Conservation (phyloP, 2,329 filamentous ascomycete genomes). For the Arachnomyces sp. region DNA sequence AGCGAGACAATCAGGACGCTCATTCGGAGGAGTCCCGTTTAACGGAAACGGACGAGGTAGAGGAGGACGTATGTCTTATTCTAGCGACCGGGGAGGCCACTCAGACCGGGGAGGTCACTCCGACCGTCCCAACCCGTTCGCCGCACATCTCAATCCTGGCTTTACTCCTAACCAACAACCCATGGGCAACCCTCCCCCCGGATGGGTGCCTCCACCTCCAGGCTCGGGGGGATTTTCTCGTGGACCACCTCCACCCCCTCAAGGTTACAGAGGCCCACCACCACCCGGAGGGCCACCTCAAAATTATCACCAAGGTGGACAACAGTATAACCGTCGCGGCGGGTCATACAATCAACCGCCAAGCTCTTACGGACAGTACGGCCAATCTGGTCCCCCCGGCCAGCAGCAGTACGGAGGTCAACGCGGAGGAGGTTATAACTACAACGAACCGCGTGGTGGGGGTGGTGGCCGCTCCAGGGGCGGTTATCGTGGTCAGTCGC, state of each 20-base stretch:
- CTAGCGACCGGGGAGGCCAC: conserved; percentile 23
- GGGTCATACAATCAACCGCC: conserved; percentile 18
- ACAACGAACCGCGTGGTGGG: conserved; percentile 16
- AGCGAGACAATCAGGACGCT: conserved; percentile 58
- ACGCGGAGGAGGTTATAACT: conserved; percentile 16
- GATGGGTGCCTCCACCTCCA: conserved; percentile 21
- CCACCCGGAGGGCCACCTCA: conserved; percentile 6
- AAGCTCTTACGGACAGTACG: conserved; percentile 14
- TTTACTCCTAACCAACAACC: conserved; percentile 28
- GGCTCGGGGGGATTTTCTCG: conserved; percentile 30
- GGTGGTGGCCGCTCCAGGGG: conserved; percentile 19
- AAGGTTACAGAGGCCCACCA: conserved; percentile 16
- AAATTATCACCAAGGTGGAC: conserved; percentile 12
- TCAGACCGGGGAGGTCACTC: neutral
- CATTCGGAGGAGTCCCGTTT: conserved; percentile 61
- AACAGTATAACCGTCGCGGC: conserved; percentile 15
- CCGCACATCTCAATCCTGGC: conserved; percentile 40
- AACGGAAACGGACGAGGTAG: conserved; percentile 36
- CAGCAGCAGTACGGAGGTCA: conserved; percentile 19
- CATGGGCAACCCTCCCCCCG: conserved; percentile 18
- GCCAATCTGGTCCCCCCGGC: conserved; percentile 19
- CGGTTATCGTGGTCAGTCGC: conserved; percentile 21
- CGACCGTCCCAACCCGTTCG: conserved; percentile 39
- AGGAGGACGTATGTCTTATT: conserved; percentile 50
- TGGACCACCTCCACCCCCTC: conserved; percentile 34